Percentiles rank a stretch among this genome's conserved stretches.
Conservation (phyloP, 495 filamentous ascomycete species). For the Penicillium crystallinum region DNA sequence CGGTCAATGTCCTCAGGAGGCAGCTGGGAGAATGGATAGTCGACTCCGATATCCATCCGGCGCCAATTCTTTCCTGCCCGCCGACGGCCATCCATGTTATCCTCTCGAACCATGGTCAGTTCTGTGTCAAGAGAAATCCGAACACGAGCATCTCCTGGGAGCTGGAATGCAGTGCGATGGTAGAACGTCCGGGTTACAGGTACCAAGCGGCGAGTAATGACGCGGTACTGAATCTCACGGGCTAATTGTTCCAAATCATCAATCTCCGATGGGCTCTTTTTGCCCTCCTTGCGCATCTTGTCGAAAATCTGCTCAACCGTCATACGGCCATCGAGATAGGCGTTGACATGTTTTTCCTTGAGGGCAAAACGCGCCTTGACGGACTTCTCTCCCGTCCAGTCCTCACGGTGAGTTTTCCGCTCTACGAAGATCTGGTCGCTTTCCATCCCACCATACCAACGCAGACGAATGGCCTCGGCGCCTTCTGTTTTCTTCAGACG, state of each 20-base stretch:
- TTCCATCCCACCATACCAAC: constrained; percentile 98
- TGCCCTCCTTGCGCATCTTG: constrained; percentile 89
- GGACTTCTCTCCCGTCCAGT: constrained; percentile 98
- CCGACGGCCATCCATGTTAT: constrained; percentile 78
- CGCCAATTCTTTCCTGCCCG: constrained; percentile 89
- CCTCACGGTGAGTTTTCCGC: constrained; percentile 95
- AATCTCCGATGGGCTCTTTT: constrained; percentile 86
- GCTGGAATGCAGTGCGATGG: constrained; percentile 94
- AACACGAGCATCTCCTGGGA: constrained; percentile 92
- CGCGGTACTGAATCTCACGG: constrained; percentile 86
- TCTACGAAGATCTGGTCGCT: constrained; percentile 94
- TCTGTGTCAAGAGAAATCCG: constrained; percentile 97
- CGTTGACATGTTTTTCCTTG: constrained; percentile 97
- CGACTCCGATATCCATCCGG: constrained; percentile 95
- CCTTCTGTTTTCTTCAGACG: constrained; percentile 96
- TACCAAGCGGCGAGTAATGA: constrained; percentile 73
- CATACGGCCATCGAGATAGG: constrained; percentile 74
- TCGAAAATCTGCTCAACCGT: constrained; percentile 83
- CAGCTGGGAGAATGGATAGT: constrained; percentile 88
- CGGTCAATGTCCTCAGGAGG: constrained; percentile 77
- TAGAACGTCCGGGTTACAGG: constrained; percentile 94
- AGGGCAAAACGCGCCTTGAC: constrained; percentile 93
- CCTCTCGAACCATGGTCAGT: constrained; percentile 88
- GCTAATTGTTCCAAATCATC: constrained; percentile 85
- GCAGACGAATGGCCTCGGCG: constrained; percentile 90